phyloP scores from a whole-genome alignment of 2,329 filamentous ascomycete genomes.

The Fusarium virguliforme region DNA sequence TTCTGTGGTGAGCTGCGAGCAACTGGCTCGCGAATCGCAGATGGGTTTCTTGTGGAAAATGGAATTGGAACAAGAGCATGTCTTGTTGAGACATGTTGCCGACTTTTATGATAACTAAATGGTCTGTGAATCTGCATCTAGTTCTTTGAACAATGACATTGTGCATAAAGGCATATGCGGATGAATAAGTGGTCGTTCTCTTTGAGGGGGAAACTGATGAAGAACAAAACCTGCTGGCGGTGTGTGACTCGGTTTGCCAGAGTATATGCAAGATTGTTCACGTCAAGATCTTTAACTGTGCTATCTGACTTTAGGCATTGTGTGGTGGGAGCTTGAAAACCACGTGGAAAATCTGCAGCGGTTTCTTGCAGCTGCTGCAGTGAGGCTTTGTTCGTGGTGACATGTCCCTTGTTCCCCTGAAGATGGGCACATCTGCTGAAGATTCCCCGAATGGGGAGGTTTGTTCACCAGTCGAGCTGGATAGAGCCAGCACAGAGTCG shows the following conservation, averaged over 20 bases:
- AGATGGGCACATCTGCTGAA: background rate
- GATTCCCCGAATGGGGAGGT: background rate
- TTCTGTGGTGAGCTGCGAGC: background rate
- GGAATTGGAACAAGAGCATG: slow-evolving; percentile 2
- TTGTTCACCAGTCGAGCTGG: background rate
- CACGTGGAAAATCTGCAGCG: background rate
- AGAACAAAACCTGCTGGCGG: background rate
- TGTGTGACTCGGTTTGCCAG: background rate
- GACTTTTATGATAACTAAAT: slow-evolving; percentile 15
- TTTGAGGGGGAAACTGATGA: background rate
- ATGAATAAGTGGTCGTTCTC: background rate
- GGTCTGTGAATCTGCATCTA: background rate
- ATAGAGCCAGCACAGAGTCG: background rate
- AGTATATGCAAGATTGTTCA: background rate
- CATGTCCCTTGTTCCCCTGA: background rate
- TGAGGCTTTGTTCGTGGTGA: background rate
- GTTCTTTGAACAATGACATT: slow-evolving; percentile 24
- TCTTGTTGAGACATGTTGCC: background rate
- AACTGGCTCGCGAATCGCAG: background rate
- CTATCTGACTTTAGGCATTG: background rate
- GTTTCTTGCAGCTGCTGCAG: background rate
- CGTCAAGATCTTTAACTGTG: background rate
- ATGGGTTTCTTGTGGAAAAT: background rate
- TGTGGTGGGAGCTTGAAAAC: background rate
- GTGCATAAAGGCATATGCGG: slow-evolving; percentile 15